phyloP scores from a whole-genome alignment of 2,329 filamentous ascomycete genomes.

The Hypoxylon sp. region DNA sequence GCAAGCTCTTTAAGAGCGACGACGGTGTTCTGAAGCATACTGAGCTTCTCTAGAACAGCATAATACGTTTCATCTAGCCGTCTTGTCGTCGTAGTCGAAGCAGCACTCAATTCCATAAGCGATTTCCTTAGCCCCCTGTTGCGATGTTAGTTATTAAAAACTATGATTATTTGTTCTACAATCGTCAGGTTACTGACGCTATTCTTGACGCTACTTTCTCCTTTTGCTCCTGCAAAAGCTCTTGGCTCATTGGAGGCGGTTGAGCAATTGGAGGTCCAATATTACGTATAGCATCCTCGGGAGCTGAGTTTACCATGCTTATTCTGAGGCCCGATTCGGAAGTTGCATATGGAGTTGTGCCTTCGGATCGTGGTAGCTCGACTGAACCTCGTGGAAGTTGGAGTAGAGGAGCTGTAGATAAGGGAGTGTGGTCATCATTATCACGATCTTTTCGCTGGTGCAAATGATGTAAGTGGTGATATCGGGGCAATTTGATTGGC shows the following conservation, averaged over 20 bases:
- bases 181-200: constrained; percentile 56
- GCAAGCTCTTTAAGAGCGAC: constrained; percentile 77
- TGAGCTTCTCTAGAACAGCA: constrained; percentile 78
- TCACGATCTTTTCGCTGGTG: constrained; percentile 56
- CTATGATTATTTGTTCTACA: background rate
- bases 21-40: constrained; percentile 75
- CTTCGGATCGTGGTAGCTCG: constrained; percentile 64
- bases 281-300: constrained; percentile 46
- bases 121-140: constrained; percentile 67
- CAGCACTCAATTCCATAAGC: constrained; percentile 68
- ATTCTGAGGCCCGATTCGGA: constrained; percentile 61
- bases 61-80: constrained; percentile 83
- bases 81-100: constrained; percentile 74
- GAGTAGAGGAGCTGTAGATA: constrained; percentile 52
- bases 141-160: constrained; percentile 45
- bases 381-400: constrained; percentile 59
- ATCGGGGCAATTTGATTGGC: constrained; percentile 56
- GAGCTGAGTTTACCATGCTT: constrained; percentile 57
- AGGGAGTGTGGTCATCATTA: constrained; percentile 53
- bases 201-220: constrained; percentile 58
- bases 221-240: constrained; percentile 60
- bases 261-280: constrained; percentile 36
- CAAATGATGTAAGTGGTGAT: constrained; percentile 58
- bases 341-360: constrained; percentile 59
- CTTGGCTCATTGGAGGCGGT: constrained; percentile 52